Evolutionary conservation across 2,329 filamentous ascomycete species (phyloP).

Genomic region (Mycocentrospora acerina): DNA sequence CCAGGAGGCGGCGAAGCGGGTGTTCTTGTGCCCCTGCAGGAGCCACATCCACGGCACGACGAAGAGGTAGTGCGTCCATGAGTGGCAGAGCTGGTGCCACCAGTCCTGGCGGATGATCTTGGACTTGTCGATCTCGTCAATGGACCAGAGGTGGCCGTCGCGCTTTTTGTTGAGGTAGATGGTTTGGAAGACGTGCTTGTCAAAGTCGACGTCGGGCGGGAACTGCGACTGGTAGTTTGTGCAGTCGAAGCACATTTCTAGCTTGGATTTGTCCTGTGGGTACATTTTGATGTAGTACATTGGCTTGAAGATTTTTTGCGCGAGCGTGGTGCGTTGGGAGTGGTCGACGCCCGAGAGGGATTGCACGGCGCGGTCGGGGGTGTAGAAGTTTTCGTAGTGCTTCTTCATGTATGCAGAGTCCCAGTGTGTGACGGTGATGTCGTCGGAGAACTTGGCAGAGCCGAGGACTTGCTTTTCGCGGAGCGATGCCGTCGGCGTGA

Average conservation of each 20-base stretch:
- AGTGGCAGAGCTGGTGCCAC: conserved; percentile 68
- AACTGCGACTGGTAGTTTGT: conserved; percentile 76
- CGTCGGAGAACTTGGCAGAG: conserved; percentile 69
- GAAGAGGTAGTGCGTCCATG: conserved; percentile 63
- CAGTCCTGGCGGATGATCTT: conserved; percentile 66
- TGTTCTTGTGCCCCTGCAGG: conserved; percentile 65
- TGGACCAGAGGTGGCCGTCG: conserved; percentile 59
- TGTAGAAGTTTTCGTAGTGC: conserved; percentile 67
- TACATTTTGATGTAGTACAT: conserved; percentile 69
- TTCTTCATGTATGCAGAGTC: conserved; percentile 66
- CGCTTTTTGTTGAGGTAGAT: conserved; percentile 64
- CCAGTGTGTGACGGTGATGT: conserved; percentile 70
- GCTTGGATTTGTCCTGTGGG: conserved; percentile 55
- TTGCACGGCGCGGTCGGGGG: conserved; percentile 48
- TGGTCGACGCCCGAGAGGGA: conserved; percentile 47
- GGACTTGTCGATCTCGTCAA: conserved; percentile 58
- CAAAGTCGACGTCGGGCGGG: conserved; percentile 54
- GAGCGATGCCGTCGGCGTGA: conserved; percentile 59
- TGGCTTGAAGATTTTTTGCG: conserved; percentile 57
- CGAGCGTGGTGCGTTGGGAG: conserved; percentile 45
- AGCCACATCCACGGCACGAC: conserved; percentile 74
- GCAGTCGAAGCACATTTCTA: conserved; percentile 69
- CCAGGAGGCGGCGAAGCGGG: conserved; percentile 67
- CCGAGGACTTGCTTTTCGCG: conserved; percentile 68
- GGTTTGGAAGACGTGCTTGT: conserved; percentile 69